Conservation (phyloP, 2,329 filamentous ascomycete species). For the Arthroderma uncinatum region DNA sequence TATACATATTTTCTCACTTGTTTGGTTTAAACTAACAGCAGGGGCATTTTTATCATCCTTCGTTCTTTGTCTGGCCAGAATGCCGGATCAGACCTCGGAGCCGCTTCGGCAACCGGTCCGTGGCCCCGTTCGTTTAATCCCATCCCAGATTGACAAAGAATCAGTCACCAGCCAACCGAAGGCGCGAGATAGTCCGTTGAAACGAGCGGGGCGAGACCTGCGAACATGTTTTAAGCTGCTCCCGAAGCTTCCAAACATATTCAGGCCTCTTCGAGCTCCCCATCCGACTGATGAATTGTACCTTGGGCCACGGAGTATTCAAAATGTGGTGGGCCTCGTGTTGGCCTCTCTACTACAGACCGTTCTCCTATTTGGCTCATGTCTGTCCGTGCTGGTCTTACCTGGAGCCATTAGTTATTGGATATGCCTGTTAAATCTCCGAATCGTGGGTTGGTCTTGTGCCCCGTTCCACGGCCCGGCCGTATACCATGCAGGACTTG, state of each 20-base stretch:
- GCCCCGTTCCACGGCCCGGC: constrained; percentile 10
- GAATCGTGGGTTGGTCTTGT: constrained; percentile 9
- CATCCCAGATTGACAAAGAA: constrained; percentile 12
- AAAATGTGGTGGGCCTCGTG: constrained; percentile 9
- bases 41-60: not conserved
- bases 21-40: not conserved
- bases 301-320: constrained; percentile 6
- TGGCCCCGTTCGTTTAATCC: constrained; percentile 9
- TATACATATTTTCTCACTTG: not conserved
- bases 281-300: constrained; percentile 12
- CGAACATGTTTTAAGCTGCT: constrained; percentile 9
- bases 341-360: constrained; percentile 8
- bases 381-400: constrained; percentile 3
- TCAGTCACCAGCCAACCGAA: constrained; percentile 11
- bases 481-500: constrained; percentile 6
- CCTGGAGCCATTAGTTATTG: constrained; percentile 12
- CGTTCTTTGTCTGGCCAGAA: not conserved
- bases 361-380: constrained; percentile 5
- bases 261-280: constrained; percentile 6
- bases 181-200: constrained; percentile 12
- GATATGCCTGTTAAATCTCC: constrained; percentile 4
- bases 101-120: not conserved
- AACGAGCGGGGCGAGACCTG: constrained; percentile 11
- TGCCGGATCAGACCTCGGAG: not conserved
- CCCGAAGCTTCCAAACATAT: constrained; percentile 12